Conservation (phyloP, 106 monocot genomes). For the Dendrobium huoshanense region DNA sequence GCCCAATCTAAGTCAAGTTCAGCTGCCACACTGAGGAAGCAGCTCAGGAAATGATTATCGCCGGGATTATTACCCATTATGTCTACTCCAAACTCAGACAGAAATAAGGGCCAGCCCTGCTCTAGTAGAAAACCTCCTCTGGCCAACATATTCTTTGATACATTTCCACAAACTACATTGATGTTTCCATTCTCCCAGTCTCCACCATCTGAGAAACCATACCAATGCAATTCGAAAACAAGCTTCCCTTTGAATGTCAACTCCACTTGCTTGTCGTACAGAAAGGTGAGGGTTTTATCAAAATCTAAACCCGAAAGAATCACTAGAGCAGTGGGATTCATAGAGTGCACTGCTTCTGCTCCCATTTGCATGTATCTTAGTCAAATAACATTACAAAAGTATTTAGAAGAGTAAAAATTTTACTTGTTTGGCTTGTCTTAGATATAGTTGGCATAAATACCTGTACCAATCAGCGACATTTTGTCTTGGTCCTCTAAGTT, state of each 20-base stretch:
- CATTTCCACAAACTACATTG: constrained; percentile 44
- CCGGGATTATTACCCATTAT: constrained; percentile 20
- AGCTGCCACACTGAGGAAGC: constrained; percentile 47
- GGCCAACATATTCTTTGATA: constrained; percentile 9
- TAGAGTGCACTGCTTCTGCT: constrained; percentile 56
- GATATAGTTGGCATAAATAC: constrained; percentile 22
- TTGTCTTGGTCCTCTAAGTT: constrained; percentile 65
- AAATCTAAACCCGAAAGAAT: constrained; percentile 66
- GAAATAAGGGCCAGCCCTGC: constrained; percentile 65
- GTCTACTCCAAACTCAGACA: constrained; percentile 63
- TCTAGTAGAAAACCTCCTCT: constrained; percentile 49
- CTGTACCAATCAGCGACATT: constrained; percentile 62
- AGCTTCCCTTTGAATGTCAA: constrained; percentile 52
- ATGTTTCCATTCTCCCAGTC: constrained; percentile 54
- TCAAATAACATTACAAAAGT: too few relatives aligned
- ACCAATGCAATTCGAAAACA: constrained; percentile 78
- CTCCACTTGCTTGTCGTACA: constrained; percentile 24
- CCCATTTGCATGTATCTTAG: constrained; percentile 69
- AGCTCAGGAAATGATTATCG: constrained; percentile 56
- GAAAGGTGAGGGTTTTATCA: constrained; percentile 60
- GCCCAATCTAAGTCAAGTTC: constrained; percentile 84
- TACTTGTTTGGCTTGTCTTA: not conserved
- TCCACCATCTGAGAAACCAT: constrained; percentile 67
- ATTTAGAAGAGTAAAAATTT: not conserved
- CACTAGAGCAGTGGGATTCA: constrained; percentile 54